Percentiles rank a stretch among this genome's conserved stretches.
Conservation (phyloP, 1,284 basidiomycete genomes). For the Ustilago sp. region DNA sequence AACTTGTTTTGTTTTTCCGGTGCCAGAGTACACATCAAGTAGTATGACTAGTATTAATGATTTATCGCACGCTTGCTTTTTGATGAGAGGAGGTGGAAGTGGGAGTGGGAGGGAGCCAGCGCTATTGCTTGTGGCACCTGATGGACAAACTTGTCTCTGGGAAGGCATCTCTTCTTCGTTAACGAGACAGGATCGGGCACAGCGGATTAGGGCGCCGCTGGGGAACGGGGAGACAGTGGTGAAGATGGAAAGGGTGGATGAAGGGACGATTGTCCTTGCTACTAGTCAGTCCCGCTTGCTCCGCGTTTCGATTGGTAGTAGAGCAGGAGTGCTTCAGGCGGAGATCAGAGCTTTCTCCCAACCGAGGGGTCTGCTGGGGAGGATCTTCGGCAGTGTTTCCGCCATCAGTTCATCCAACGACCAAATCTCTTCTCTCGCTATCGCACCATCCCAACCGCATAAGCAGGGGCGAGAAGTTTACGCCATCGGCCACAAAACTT, state of each 20-base stretch:
- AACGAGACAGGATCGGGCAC: slow-evolving; percentile 38
- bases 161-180: slow-evolving; percentile 58
- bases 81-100: slow-evolving; percentile 34
- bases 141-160: slow-evolving; percentile 53
- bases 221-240: slow-evolving; percentile 43
- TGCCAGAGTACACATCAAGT: slow-evolving; percentile 40
- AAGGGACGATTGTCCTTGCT: slow-evolving; percentile 41
- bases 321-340: slow-evolving; percentile 52
- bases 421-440: slow-evolving; percentile 52
- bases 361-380: slow-evolving; percentile 58
- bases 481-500: slow-evolving; percentile 53
- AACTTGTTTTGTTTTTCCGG: slow-evolving; percentile 55
- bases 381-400: slow-evolving; percentile 57
- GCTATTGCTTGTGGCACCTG: slow-evolving; percentile 49
- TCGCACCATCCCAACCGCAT: slow-evolving; percentile 32
- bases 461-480: slow-evolving; percentile 51
- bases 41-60: slow-evolving; percentile 38
- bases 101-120: slow-evolving; percentile 47
- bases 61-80: slow-evolving; percentile 43
- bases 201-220: slow-evolving; percentile 38
- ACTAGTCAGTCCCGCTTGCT: slow-evolving; percentile 58
- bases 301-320: slow-evolving; percentile 44
- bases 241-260: slow-evolving; percentile 46
- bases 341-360: slow-evolving; percentile 55
- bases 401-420: slow-evolving; percentile 41